phyloP scores from a whole-genome alignment of 2,329 filamentous ascomycete genomes.

The Talaromyces sp. region DNA sequence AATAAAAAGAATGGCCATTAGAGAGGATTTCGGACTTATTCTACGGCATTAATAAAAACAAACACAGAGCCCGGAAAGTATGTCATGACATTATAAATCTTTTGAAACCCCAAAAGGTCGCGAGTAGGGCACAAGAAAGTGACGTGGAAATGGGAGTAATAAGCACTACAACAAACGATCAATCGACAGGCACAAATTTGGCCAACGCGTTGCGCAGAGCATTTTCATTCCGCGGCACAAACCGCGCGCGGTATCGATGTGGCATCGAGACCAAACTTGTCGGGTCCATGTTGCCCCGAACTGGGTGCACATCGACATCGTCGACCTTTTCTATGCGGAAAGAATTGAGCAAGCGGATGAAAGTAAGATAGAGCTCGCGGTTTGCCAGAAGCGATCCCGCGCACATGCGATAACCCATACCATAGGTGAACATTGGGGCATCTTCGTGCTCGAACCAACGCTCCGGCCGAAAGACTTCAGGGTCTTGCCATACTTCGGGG shows the following conservation, averaged over 20 bases:
- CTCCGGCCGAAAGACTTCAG: constrained; percentile 55
- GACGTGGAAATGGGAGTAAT: neutral
- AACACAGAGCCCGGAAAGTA: neutral
- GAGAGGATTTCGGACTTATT: neutral
- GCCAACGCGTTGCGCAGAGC: neutral
- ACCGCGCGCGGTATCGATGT: constrained; percentile 51
- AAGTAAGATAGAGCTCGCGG: constrained; percentile 60
- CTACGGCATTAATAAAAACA: neutral
- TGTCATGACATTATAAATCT: neutral
- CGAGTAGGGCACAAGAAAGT: neutral
- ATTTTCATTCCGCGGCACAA: constrained; percentile 42
- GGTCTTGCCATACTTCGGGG: constrained; percentile 53
- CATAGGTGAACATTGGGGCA: constrained; percentile 60
- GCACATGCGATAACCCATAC: constrained; percentile 64
- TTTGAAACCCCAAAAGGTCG: neutral
- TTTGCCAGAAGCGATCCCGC: constrained; percentile 59
- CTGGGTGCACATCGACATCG: constrained; percentile 54
- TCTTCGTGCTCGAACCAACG: constrained; percentile 61
- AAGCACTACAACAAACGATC: neutral
- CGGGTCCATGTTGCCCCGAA: constrained; percentile 56
- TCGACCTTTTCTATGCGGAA: constrained; percentile 54
- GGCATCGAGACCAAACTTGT: constrained; percentile 60
- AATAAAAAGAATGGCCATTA: too few species aligned
- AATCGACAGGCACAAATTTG: neutral
- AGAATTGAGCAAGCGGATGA: constrained; percentile 57